Evolutionary conservation across 192 early-diverging fungal species (phyloP).

Genomic region (Dissophora globulifera): DNA sequence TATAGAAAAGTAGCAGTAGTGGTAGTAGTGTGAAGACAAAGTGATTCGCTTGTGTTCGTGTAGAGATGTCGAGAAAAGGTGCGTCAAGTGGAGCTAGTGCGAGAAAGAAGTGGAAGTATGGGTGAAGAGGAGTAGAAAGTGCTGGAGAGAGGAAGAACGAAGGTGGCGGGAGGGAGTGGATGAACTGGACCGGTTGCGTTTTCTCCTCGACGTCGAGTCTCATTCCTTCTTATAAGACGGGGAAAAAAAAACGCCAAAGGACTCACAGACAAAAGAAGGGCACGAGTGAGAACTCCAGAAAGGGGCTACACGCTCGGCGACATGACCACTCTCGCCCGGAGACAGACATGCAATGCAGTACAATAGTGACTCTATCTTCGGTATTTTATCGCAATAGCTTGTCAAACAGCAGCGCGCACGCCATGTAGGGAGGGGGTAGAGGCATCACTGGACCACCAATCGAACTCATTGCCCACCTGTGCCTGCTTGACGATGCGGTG

Average conservation of each 20-base stretch:
- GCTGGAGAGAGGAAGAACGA: slow-evolving; percentile 7
- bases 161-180: not conserved
- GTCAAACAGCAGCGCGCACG: not conserved
- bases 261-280: not conserved
- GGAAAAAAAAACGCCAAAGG: too few relatives aligned
- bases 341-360: too few relatives aligned
- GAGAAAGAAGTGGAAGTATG: too few relatives aligned
- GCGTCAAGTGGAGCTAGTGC: too few relatives aligned
- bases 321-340: slow-evolving; percentile 36
- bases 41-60: too few relatives aligned
- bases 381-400: not conserved
- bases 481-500: not conserved
- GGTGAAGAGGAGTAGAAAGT: not conserved
- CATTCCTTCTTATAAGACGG: too few relatives aligned
- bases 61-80: too few relatives aligned
- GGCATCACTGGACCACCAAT: not conserved
- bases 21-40: not conserved
- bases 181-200: not conserved
- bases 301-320: slow-evolving; percentile 17
- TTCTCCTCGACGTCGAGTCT: too few relatives aligned
- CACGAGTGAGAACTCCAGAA: slow-evolving; percentile 11
- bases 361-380: too few relatives aligned
- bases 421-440: not conserved
- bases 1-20: too few relatives aligned
- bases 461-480: not conserved